phyloP scores from a whole-genome alignment of 805 yeast genomes.

The Kuraishia piskuri region DNA sequence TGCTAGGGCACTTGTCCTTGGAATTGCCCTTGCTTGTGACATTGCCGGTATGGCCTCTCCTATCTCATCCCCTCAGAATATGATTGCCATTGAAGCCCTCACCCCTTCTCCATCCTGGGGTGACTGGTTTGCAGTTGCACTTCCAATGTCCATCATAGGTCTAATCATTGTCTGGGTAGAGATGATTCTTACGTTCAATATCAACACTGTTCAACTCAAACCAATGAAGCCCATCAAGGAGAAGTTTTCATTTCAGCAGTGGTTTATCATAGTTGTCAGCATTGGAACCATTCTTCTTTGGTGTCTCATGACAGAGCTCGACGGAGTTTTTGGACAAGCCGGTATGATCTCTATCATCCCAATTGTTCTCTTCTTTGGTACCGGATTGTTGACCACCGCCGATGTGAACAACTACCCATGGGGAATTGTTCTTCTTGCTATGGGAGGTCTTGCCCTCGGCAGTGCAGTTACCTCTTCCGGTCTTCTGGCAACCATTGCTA shows the following conservation, averaged over 20 bases:
- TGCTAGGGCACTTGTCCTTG: slow-evolving; percentile 20
- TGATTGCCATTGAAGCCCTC: slow-evolving; percentile 45
- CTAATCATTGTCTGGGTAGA: slow-evolving; percentile 34
- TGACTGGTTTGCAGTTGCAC: slow-evolving; percentile 43
- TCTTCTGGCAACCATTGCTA: slow-evolving; percentile 35
- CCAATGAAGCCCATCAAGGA: slow-evolving; percentile 38
- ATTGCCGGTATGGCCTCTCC: slow-evolving; percentile 50
- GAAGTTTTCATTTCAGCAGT: slow-evolving; percentile 34
- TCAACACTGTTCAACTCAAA: slow-evolving; percentile 36
- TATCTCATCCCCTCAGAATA: slow-evolving; percentile 46
- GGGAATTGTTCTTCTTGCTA: slow-evolving; percentile 45
- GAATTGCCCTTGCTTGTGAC: slow-evolving; percentile 42
- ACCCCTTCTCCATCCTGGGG: slow-evolving; percentile 48
- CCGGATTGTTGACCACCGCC: slow-evolving; percentile 36
- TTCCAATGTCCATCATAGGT: slow-evolving; percentile 35
- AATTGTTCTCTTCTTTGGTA: slow-evolving; percentile 38
- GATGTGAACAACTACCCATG: slow-evolving; percentile 46
- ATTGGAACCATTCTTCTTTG: slow-evolving; percentile 36
- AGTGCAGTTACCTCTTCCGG: slow-evolving; percentile 43
- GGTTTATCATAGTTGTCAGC: slow-evolving; percentile 32
- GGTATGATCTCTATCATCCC: slow-evolving; percentile 42
- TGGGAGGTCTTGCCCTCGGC: slow-evolving; percentile 50
- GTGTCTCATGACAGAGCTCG: slow-evolving; percentile 36
- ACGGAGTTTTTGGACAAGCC: slow-evolving; percentile 35
- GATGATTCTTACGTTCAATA: slow-evolving; percentile 48